Base-by-base conservation (phyloP, 768 basidiomycete species). In the Boletellus sp. region DNA sequence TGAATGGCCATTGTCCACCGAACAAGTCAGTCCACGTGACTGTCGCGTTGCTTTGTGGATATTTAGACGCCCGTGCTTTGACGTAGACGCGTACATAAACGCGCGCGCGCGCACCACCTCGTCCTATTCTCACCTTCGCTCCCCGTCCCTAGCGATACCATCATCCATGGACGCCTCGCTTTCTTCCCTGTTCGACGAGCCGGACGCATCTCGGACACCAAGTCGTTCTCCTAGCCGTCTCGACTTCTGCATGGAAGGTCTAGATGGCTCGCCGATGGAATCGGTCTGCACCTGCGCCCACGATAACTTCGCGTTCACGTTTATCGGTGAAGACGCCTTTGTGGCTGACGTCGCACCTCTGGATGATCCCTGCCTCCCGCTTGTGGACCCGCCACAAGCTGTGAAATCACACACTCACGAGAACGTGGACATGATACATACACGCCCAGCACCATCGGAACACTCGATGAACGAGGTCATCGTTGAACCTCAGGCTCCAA, bases 221-320 rank as follows among this genome's bases (percentile, higher is more conserved):
- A 64, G 67, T 55, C 75, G 77, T 28, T 76, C 78, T 43, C 67
- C 70, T 24, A 82, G 76, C 54, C 76, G 76, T 39, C 69, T 80
- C 8, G 75, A 75, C 41, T 78, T 78, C 34, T 61, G 64, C 45
- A 17, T 51, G 28, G 43, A 52, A 11, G 45, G 33, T 11, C 17
- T 7, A 9, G 48, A 45, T n/a, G 22, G 36, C 34, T 26, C 44
- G 35, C 52, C 42, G 17, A 53, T 53, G 42, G 51, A 55, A 9
- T 62, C 56, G 61, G 46, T 42, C n/a, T 43, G 26, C 19, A 28
- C 35, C 15, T 15, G 47, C 40, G 51, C 44, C 46, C 31, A 13
- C 13, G 50, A 45, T 23, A 20, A 41, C 17, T 34, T 12, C 16
- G 31, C 48, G 11, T 46, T 42, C 13, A 28, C 50, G 10, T 8